Percentiles rank a stretch among this genome's conserved stretches.
Conservation (phyloP, 495 filamentous ascomycete genomes). For the Sphaerosporella brunnea region DNA sequence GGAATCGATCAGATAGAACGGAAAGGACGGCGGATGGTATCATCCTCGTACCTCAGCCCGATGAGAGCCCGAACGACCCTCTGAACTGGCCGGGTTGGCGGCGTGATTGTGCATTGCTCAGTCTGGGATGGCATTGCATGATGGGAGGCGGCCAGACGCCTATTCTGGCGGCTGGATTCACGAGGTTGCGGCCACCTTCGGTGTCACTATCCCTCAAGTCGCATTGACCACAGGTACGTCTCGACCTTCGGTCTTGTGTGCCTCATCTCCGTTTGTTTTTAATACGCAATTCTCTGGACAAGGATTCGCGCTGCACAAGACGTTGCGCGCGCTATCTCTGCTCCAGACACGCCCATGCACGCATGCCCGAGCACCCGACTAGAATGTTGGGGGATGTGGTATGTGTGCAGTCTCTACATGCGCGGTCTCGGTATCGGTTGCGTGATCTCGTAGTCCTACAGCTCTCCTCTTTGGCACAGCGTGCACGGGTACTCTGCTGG, state of each 20-base stretch:
- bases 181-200: slow-evolving; percentile 56
- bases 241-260: background rate
- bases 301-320: too few relatives aligned
- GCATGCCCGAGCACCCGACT: too few relatives aligned
- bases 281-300: background rate
- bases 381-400: too few relatives aligned
- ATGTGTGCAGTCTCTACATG: slow-evolving; percentile 68
- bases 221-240: slow-evolving; percentile 53
- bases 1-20: slow-evolving; percentile 35
- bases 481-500: slow-evolving; percentile 77
- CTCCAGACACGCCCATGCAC: too few relatives aligned
- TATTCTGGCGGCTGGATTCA: slow-evolving; percentile 78
- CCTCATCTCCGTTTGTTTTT: background rate
- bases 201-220: slow-evolving; percentile 53
- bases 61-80: slow-evolving; percentile 78
- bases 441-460: slow-evolving; percentile 60
- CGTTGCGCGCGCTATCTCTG: too few relatives aligned
- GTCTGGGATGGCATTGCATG: slow-evolving; percentile 79
- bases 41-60: slow-evolving; percentile 81
- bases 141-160: slow-evolving; percentile 88
- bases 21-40: slow-evolving; percentile 72
- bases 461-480: slow-evolving; percentile 82
- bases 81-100: slow-evolving; percentile 82
- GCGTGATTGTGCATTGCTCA: slow-evolving; percentile 63
- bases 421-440: slow-evolving; percentile 76